Percentiles rank a stretch among this genome's conserved stretches.
Conservation (phyloP, 2,329 filamentous ascomycete genomes). For the Amylocarpus encephaloides region DNA sequence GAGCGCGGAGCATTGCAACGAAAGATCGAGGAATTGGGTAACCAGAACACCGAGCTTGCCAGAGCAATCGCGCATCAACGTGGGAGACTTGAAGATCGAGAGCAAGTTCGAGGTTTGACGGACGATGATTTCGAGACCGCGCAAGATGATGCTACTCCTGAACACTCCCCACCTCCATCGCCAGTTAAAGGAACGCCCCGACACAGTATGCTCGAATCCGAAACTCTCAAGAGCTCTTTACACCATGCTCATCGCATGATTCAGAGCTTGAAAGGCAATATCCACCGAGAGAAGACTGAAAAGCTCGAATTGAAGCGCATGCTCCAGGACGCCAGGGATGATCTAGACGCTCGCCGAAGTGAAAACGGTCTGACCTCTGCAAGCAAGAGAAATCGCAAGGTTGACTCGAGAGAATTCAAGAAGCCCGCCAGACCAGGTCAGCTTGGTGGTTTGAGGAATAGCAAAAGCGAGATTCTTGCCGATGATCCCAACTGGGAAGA, state of each 20-base stretch:
- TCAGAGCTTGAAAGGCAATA: conserved; percentile 87
- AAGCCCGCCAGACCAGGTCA: conserved; percentile 67
- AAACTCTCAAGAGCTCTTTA: conserved; percentile 90
- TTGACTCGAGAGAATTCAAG: conserved; percentile 64
- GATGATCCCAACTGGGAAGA: conserved; percentile 92
- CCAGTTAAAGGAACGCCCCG: conserved; percentile 87
- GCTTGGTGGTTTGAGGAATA: conserved; percentile 68
- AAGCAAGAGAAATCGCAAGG: conserved; percentile 55
- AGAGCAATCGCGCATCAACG: conserved; percentile 72
- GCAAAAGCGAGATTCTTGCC: conserved; percentile 69
- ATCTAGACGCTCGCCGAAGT: conserved; percentile 64
- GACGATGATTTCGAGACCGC: conserved; percentile 60
- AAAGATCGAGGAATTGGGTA: conserved; percentile 80
- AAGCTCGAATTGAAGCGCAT: conserved; percentile 94
- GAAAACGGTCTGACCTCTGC: conserved; percentile 37
- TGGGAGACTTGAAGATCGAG: conserved; percentile 58
- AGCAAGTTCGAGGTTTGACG: conserved; percentile 51
- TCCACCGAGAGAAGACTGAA: conserved; percentile 97
- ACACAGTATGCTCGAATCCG: conserved; percentile 86
- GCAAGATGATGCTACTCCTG: conserved; percentile 67
- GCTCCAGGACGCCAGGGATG: conserved; percentile 90
- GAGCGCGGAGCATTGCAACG: conserved; percentile 74
- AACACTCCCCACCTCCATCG: conserved; percentile 84
- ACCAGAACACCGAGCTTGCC: conserved; percentile 87
- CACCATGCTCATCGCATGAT: conserved; percentile 95